phyloP scores from a whole-genome alignment of 108 stramenopile genomes.

The Pseudonitzschia multiseries region DNA sequence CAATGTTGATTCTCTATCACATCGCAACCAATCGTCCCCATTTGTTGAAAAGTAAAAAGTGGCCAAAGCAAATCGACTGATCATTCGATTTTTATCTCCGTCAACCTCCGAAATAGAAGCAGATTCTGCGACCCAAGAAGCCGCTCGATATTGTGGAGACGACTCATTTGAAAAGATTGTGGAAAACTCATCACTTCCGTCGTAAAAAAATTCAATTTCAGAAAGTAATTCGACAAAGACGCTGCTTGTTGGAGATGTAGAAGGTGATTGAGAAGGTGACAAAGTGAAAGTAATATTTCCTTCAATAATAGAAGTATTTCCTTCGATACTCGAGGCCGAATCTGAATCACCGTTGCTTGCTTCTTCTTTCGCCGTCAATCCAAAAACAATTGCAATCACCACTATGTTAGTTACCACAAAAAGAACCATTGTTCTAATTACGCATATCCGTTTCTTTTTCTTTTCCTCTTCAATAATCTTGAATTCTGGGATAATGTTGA shows the following conservation, averaged over 20 bases:
- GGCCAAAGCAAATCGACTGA: conserved; percentile 38
- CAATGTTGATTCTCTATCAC: conserved; percentile 12
- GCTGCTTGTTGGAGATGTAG: conserved; percentile 27
- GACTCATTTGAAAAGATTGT: conserved; percentile 12
- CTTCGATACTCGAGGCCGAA: neutral
- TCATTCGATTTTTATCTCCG: conserved; percentile 18
- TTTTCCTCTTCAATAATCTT: conserved; percentile 24
- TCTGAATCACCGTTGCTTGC: neutral
- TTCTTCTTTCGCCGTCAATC: neutral
- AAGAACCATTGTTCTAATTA: conserved; percentile 15
- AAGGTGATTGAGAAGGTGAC: conserved; percentile 22
- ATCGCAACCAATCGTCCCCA: conserved; percentile 37
- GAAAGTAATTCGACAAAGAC: conserved; percentile 14
- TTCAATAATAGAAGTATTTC: neutral
- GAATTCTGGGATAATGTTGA: conserved; percentile 21
- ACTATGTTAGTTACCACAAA: neutral
- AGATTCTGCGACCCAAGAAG: conserved; percentile 20
- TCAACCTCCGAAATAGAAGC: neutral
- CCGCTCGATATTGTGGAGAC: conserved; percentile 31
- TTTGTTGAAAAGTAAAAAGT: conserved; percentile 38
- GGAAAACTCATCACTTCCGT: neutral
- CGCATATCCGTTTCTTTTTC: conserved; percentile 6
- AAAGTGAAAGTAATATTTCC: too few species aligned
- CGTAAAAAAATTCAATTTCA: conserved; percentile 9
- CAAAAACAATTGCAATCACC: neutral